Percentiles rank a stretch among this genome's conserved stretches.
Evolutionary conservation across 1,284 basidiomycete species (phyloP).

Genomic region (Spongispora temasekensis): DNA sequence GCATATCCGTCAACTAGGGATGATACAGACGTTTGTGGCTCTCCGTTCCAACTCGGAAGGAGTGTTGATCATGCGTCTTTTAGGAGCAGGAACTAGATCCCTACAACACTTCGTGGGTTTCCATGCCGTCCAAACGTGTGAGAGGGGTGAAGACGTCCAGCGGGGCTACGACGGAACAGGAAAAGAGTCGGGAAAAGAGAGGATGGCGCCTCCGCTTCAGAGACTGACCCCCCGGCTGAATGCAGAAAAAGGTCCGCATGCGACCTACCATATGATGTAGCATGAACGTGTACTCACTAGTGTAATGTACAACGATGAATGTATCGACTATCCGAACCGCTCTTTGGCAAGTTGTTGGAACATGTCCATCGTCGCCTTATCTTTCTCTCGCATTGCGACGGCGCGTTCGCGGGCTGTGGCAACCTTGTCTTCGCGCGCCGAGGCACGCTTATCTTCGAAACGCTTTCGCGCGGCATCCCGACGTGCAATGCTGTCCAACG

Average conservation of each 20-base stretch:
- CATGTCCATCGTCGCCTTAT: constrained; percentile 83
- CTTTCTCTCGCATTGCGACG: constrained; percentile 62
- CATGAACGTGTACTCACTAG: constrained; percentile 8
- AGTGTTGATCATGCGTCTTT: background rate
- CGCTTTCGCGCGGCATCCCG: constrained; percentile 64
- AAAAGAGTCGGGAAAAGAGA: background rate
- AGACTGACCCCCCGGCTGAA: no score
- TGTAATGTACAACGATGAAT: background rate
- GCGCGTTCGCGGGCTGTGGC: constrained; percentile 53
- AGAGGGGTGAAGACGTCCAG: background rate
- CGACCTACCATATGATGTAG: background rate
- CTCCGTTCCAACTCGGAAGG: background rate
- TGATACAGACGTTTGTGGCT: constrained; percentile 1
- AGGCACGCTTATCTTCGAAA: constrained; percentile 50
- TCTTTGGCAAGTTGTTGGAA: constrained; percentile 78
- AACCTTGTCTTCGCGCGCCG: constrained; percentile 47
- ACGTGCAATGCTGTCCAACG: constrained; percentile 55
- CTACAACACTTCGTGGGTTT: constrained; percentile 7
- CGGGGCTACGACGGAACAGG: background rate
- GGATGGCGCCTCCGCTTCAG: background rate
- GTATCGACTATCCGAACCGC: constrained; percentile 57
- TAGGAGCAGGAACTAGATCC: constrained; percentile 8
- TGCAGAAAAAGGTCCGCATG: background rate
- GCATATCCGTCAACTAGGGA: background rate
- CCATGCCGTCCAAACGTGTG: background rate